A percentile compares a stretch with the other conserved stretches of the same genome.
Evolutionary conservation across 331 rosid genomes (phyloP).

Genomic region (Arachis monticola): DNA sequence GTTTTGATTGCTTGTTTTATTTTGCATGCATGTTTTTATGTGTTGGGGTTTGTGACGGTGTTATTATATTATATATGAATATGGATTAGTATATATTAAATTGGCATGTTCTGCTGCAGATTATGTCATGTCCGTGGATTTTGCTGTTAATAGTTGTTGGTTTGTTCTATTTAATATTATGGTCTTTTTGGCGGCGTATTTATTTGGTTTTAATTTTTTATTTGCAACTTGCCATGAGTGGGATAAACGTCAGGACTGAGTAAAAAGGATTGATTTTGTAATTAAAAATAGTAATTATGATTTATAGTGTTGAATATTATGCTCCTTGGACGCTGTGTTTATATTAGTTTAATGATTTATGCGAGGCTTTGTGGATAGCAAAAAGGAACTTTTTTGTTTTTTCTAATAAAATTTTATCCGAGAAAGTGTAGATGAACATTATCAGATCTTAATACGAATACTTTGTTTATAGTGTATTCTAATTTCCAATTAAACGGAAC

Average conservation of each 20-base stretch:
- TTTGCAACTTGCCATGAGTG: constrained; percentile 23
- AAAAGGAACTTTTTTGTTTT: neutral
- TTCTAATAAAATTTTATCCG: neutral
- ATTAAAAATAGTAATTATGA: neutral
- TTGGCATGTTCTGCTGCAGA: constrained; percentile 15
- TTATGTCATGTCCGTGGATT: neutral
- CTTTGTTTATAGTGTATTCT: neutral
- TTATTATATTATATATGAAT: neutral
- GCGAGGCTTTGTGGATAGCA: neutral
- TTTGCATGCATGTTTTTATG: neutral
- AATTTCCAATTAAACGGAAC: neutral
- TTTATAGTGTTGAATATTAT: too few relatives aligned
- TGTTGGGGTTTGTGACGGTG: neutral
- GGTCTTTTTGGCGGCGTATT: neutral
- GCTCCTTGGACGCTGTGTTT: neutral
- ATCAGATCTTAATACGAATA: neutral
- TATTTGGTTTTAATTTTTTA: constrained; percentile 15
- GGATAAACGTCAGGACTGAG: neutral
- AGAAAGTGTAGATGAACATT: neutral
- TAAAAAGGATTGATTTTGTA: neutral
- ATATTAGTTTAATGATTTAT: constrained; percentile 10
- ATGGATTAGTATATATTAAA: neutral
- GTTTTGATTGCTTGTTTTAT: neutral
- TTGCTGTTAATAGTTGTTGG: neutral
- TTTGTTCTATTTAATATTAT: constrained; percentile 27